phyloP scores from a whole-genome alignment of 768 basidiomycete species.

The Pisolithus marmoratus region DNA sequence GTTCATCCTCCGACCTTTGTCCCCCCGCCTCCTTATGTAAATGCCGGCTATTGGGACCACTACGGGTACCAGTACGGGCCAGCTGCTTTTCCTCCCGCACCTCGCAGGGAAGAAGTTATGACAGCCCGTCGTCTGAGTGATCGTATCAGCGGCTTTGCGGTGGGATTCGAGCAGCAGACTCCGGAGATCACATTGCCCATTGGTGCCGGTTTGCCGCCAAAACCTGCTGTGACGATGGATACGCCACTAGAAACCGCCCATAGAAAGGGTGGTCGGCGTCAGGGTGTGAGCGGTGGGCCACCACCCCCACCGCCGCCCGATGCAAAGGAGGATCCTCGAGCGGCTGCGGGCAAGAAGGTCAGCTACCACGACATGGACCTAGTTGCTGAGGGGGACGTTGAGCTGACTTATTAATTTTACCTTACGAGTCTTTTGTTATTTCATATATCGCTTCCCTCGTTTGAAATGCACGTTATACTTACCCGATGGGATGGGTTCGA shows the following conservation, averaged over 20 bases:
- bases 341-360: conserved; percentile 81
- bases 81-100: conserved; percentile 30
- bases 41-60: conserved; percentile 40
- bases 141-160: conserved; percentile 73
- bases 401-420: conserved; percentile 39
- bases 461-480: conserved; percentile 29
- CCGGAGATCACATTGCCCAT: conserved; percentile 47
- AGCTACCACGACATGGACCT: conserved; percentile 96
- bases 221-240: conserved; percentile 56
- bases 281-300: conserved; percentile 41
- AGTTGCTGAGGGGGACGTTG: conserved; percentile 76
- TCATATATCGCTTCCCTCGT: conserved; percentile 16
- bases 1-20: conserved; percentile 30
- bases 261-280: conserved; percentile 33
- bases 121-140: conserved; percentile 67
- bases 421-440: conserved; percentile 20
- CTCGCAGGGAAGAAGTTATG: conserved; percentile 53
- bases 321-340: conserved; percentile 89
- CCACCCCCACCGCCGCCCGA: conserved; percentile 81
- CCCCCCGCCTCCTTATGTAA: conserved; percentile 33
- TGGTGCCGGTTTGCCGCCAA: conserved; percentile 73
- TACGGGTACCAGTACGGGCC: conserved; percentile 38
- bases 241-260: conserved; percentile 38
- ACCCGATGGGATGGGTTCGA: not conserved
- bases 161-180: conserved; percentile 35